These are phyloP conservation scores for Thermoascus crustaceus DNA, from an alignment of 2,329 filamentous ascomycete genomes.

Conservation along the genomic window DNA sequence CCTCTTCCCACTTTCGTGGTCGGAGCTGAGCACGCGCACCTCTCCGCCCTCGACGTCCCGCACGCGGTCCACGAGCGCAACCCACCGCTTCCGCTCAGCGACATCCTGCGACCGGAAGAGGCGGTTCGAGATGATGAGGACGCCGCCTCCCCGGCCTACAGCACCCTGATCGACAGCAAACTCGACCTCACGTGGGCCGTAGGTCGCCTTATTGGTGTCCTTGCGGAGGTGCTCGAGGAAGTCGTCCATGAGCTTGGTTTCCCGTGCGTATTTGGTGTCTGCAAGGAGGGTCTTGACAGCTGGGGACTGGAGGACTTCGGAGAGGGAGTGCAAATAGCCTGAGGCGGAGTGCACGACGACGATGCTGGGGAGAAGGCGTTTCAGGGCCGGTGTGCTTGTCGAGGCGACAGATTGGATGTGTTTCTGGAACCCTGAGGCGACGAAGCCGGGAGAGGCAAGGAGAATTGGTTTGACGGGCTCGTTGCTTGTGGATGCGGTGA, in stretches of 20 bases:
- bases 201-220: conserved; percentile 85
- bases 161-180: conserved; percentile 78
- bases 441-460: conserved; percentile 82
- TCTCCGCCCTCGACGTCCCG: conserved; percentile 73
- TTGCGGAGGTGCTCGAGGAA: conserved; percentile 69
- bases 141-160: conserved; percentile 76
- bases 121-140: conserved; percentile 77
- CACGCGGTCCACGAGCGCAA: conserved; percentile 80
- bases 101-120: conserved; percentile 81
- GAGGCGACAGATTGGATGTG: conserved; percentile 58
- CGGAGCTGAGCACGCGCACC: conserved; percentile 78
- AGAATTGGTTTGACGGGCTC: conserved; percentile 54
- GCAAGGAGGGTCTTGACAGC: conserved; percentile 69
- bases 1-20: conserved; percentile 86
- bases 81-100: conserved; percentile 67
- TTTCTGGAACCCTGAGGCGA: conserved; percentile 69
- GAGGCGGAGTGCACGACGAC: conserved; percentile 75
- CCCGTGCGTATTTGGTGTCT: conserved; percentile 79
- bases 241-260: conserved; percentile 75
- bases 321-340: conserved; percentile 77
- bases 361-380: conserved; percentile 58
- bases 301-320: conserved; percentile 75
- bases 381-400: conserved; percentile 49
- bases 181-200: conserved; percentile 75
- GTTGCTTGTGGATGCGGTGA: conserved; percentile 28